Evolutionary conservation across 2,329 filamentous ascomycete genomes (phyloP), one percentile per base, ranked within the genome.

Genomic region (Fusarium redolens): DNA sequence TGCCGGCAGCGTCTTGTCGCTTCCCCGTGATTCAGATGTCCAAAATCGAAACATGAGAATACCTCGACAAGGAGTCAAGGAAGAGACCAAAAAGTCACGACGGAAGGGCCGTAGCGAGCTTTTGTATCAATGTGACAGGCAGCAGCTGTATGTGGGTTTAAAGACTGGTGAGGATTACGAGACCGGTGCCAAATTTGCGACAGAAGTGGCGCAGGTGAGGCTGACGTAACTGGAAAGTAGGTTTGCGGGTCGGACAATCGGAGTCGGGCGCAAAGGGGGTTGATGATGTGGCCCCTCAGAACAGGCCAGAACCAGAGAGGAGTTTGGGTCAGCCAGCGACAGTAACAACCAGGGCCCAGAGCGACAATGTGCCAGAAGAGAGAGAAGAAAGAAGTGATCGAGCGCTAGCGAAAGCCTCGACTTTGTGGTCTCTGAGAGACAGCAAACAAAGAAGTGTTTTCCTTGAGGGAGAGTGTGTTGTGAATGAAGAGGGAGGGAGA

Each of bases 11-110:
- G 83, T 81, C 81, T 84, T 85, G 64, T 90, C 87, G 83, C 85
- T 87, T 85, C 85, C 87, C 86, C 86, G 85, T 73, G 86, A 82
- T 77, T 90, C 89, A 77, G 86, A 85, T 78, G 85, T 83, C 87
- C 88, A 91, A 79, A 90, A 88, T 75, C 87, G 85, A 82, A 91
- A 90, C 89, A 91, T 91, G 82, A 85, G 84, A 82, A 85, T 83
- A 80, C 81, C 80, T 78, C 77, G 74, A 69, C 56, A 60, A 75
- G 67, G 72, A 74, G 69, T 73, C 74, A 72, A 73, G 61, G 57
- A 56, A 45, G 64, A 44, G 25, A 37, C 35, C 33, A 57, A 54
- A 62, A 33, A 55, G 69, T 69, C 71, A 74, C 69, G 72, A 77
- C 57, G 25, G 45, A 59, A 67, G 59, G 52, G 68, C 62, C 72